Evolutionary conservation across 2,329 filamentous ascomycete genomes (phyloP).

Genomic region (Teratosphaeria destructans): DNA sequence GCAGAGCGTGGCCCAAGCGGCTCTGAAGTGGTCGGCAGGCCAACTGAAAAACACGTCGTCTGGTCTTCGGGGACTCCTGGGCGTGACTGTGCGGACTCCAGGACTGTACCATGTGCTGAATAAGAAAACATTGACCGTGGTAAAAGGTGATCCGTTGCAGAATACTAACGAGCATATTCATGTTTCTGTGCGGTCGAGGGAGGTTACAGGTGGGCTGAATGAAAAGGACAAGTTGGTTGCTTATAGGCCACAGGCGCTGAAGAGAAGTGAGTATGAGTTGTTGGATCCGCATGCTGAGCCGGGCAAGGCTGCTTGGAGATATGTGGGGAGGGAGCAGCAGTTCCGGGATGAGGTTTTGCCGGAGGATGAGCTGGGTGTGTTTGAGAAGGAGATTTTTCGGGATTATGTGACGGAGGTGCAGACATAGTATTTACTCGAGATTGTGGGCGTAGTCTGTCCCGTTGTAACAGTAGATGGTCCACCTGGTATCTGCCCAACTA

Average conservation of each 20-base stretch:
- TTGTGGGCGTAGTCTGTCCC: neutral
- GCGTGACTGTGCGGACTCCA: slow-evolving; percentile 31
- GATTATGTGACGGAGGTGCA: neutral
- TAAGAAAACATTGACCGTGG: slow-evolving; percentile 20
- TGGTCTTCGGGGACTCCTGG: slow-evolving; percentile 32
- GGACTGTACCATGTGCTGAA: slow-evolving; percentile 34
- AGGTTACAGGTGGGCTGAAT: neutral
- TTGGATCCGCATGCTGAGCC: neutral
- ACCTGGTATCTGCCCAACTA: too few relatives aligned
- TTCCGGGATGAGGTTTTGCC: neutral
- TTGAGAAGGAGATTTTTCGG: neutral
- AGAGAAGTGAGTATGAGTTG: neutral
- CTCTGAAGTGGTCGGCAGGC: slow-evolving; percentile 25
- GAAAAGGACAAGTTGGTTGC: neutral
- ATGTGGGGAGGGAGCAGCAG: neutral
- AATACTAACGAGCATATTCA: slow-evolving; percentile 41
- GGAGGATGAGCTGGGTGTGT: neutral
- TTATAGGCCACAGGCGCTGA: neutral
- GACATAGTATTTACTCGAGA: neutral
- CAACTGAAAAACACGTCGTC: slow-evolving; percentile 32
- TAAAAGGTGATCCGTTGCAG: slow-evolving; percentile 28
- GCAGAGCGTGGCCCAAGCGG: slow-evolving; percentile 22
- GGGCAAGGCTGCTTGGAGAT: neutral
- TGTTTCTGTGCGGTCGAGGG: slow-evolving; percentile 33
- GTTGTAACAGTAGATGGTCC: neutral